Evolutionary conservation across 2,329 filamentous ascomycete genomes (phyloP).

Genomic region (Fusarium dlaminii): DNA sequence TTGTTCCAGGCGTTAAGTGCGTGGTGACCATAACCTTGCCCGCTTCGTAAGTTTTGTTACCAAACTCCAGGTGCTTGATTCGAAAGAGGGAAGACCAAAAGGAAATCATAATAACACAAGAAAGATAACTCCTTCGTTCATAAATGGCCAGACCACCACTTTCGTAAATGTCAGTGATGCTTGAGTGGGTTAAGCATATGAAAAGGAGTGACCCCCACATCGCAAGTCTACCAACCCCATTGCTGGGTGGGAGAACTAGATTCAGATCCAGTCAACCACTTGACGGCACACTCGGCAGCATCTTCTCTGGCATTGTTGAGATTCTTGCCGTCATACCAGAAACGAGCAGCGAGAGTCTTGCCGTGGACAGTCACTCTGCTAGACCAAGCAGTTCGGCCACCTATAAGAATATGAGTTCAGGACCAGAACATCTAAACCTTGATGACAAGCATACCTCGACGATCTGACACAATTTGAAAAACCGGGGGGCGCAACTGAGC

Average conservation of each 20-base stretch:
- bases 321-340: slow-evolving; percentile 91
- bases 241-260: slow-evolving; percentile 36
- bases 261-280: slow-evolving; percentile 59
- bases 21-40: slow-evolving; percentile 14
- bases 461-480: slow-evolving; percentile 79
- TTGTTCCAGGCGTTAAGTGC: slow-evolving; percentile 3
- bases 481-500: slow-evolving; percentile 63
- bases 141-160: background rate
- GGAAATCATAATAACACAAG: slow-evolving; percentile 2
- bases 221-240: slow-evolving; percentile 36
- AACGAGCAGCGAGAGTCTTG: slow-evolving; percentile 74
- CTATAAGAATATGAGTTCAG: slow-evolving; percentile 53
- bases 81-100: slow-evolving; percentile 7
- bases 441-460: slow-evolving; percentile 67
- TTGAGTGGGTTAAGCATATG: background rate
- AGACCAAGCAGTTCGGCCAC: slow-evolving; percentile 91
- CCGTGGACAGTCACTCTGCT: slow-evolving; percentile 79
- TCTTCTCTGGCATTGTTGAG: slow-evolving; percentile 90
- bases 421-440: background rate
- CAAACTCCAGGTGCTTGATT: slow-evolving; percentile 37
- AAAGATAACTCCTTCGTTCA: slow-evolving; percentile 11
- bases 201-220: slow-evolving; percentile 3
- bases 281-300: slow-evolving; percentile 83
- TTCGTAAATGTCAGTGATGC: background rate
- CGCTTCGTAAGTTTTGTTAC: slow-evolving; percentile 19